Evolutionary conservation across 371 early-diverging fungal species (phyloP), one percentile per base, ranked within the genome.

Genomic region (Quaeritorhiza haematococci): DNA sequence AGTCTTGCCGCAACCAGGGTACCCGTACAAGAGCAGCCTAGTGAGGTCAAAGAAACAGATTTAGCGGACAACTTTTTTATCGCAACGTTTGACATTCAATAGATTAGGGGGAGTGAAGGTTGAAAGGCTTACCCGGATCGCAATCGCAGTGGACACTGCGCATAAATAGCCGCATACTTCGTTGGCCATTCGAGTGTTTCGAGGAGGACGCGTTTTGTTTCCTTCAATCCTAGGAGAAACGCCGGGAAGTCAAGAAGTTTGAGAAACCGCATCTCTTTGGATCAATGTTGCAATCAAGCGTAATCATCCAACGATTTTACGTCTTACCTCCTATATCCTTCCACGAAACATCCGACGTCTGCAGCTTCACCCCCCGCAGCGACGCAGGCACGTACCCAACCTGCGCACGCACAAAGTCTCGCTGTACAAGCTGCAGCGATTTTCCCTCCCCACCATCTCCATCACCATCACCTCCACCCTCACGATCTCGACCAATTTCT

Each of bases 1-100:
- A 0, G 98, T 96, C 70, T 99, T 99, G 58, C 99, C 99, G 70
- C 97, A 96, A 49, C 99, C 99, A 13, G 98, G 96, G 55, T 87
- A 93, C 13, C 98, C 98, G 78, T 93, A 92, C 26, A 98, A 66
- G 29, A 98, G 72, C 24, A 98, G 68, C 29, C 93, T 86, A 55
- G 4, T n/a, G 30, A 45, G 19, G 38, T 13, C 19, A 38, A 38
- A 19, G n/a, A n/a, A n/a, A n/a, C n/a, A n/a, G n/a, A n/a, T n/a
- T n/a, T n/a, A n/a, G n/a, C n/a, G n/a, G n/a, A n/a, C n/a, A n/a
- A n/a, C n/a, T n/a, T n/a, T n/a, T n/a, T 3, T 29, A 19, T 23
- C n/a, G 33, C 3, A 24, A n/a, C 2, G 8, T 19, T 19, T 6
- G n/a, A 3, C n/a, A n/a, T n/a, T n/a, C n/a, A 46, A 33, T n/a